Base-by-base conservation (phyloP, 78 protist species). In the Emiliania huxleyi region DNA sequence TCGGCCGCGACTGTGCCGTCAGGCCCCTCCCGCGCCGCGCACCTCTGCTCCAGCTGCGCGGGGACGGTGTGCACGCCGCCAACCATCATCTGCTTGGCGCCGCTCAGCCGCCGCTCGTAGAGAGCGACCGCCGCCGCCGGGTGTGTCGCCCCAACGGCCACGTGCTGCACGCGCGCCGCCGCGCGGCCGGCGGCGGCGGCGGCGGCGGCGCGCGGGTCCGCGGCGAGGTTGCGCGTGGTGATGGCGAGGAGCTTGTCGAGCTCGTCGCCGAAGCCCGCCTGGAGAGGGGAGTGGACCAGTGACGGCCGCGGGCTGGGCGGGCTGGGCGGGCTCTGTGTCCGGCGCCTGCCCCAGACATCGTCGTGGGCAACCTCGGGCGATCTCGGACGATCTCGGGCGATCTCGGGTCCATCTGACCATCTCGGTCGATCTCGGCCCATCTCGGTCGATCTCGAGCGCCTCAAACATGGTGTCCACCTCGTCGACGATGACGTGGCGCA, bases 391-490 rank as follows among this genome's bases (percentile, higher is more conserved):
- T n/a, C n/a, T n/a, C n/a, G n/a, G n/a, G n/a, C n/a, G n/a, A n/a
- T n/a, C n/a, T n/a, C n/a, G n/a, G n/a, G n/a, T n/a, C n/a, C n/a
- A n/a, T n/a, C n/a, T n/a, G n/a, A n/a, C n/a, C n/a, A n/a, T n/a
- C n/a, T n/a, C n/a, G n/a, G n/a, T n/a, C n/a, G n/a, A n/a, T n/a
- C n/a, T n/a, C n/a, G n/a, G n/a, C n/a, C n/a, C n/a, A n/a, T n/a
- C n/a, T n/a, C n/a, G n/a, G n/a, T n/a, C n/a, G n/a, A n/a, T n/a
- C n/a, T n/a, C n/a, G n/a, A n/a, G n/a, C n/a, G n/a, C n/a, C 38
- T 93, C 88, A 52, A 96, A 95, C 95, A 96, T 93, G 26, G 96
- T 90, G 49, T 96, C 97, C 19, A 96, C 97, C 83, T 96, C 97
- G 46, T 96, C 97, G 29, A 96, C 46, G 12, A 96, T 90, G 40